Conservation (phyloP, 192 early-diverging fungal species). For the Gigaspora rosea region DNA sequence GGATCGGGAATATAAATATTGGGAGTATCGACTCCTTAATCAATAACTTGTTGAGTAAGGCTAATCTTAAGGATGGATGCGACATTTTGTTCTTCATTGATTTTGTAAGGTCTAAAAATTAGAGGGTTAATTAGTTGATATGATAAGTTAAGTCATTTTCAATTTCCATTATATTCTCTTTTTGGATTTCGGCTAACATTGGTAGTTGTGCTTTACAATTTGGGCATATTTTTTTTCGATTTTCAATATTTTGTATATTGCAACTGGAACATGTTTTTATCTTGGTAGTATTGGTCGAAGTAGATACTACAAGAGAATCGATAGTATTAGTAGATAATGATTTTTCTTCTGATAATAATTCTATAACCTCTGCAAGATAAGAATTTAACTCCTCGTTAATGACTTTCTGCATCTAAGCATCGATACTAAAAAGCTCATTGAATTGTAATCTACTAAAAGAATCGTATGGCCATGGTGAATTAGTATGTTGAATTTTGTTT, state of each 20-base stretch:
- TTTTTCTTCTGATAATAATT: constrained; percentile 22
- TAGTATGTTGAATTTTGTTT: constrained; percentile 25
- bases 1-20: too few relatives aligned
- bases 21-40: neutral
- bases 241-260: too few relatives aligned
- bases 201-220: constrained; percentile 2
- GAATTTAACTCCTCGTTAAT: constrained; percentile 19
- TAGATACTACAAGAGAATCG: neutral
- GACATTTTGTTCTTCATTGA: neutral
- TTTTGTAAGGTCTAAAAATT: constrained; percentile 21
- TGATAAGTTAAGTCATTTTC: neutral
- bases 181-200: constrained; percentile 2
- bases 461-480: constrained; percentile 1
- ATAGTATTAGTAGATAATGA: constrained; percentile 10
- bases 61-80: neutral
- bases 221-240: too few relatives aligned
- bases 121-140: neutral
- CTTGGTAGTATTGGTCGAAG: too few relatives aligned
- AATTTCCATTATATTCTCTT: neutral
- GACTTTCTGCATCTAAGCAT: neutral
- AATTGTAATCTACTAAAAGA: constrained; percentile 25
- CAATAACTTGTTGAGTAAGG: too few relatives aligned
- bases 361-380: constrained; percentile 14
- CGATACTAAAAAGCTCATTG: constrained; percentile 2
- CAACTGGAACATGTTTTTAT: too few relatives aligned